Base-by-base conservation (phyloP, 202 grass and related monocot species). In the Schoenoplectus triqueter region DNA sequence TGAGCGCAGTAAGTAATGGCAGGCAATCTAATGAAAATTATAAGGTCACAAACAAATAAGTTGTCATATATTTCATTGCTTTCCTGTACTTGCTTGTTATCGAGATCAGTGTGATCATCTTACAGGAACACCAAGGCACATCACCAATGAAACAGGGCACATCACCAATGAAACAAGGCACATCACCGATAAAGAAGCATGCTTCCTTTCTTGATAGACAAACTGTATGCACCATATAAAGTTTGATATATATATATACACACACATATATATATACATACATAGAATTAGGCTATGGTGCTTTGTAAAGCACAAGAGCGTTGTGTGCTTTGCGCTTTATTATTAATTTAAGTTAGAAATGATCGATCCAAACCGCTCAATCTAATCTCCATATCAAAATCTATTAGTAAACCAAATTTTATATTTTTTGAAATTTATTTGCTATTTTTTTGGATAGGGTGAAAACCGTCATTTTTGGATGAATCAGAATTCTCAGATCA, bases 201-300 rank as follows among this genome's bases (percentile, higher is more conserved):
- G 85, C 77, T 82, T 98, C 95, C 75, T 87, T 87, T 74, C 61
- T 87, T 83, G 95, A 95, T 62, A 93, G 92, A 52, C 87, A 98
- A 6, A 84, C 91, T 78, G 93, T 98, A 95, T 57, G 72, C 72
- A 46, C 70, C 83, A 70, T 71, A 39, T 5, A 48, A 83, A 89
- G 45, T 81, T 60, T 45, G 60, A 19, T 63, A 21, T 22, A 21
- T 62, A 62, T 62, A 59, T 7, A 48, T 84, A 60, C n/a, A n/a
- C n/a, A n/a, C n/a, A n/a, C n/a, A n/a, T n/a, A n/a, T n/a, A n/a
- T n/a, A n/a, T n/a, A n/a, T n/a, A n/a, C n/a, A n/a, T n/a, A n/a
- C n/a, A n/a, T n/a, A n/a, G n/a, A n/a, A n/a, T n/a, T n/a, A n/a
- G n/a, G n/a, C n/a, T n/a, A n/a, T n/a, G n/a, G n/a, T n/a, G n/a